Evolutionary conservation across 2,329 filamentous ascomycete species (phyloP), one percentile per base, ranked within the genome.

Genomic region (Dactylellina drechsleri): DNA sequence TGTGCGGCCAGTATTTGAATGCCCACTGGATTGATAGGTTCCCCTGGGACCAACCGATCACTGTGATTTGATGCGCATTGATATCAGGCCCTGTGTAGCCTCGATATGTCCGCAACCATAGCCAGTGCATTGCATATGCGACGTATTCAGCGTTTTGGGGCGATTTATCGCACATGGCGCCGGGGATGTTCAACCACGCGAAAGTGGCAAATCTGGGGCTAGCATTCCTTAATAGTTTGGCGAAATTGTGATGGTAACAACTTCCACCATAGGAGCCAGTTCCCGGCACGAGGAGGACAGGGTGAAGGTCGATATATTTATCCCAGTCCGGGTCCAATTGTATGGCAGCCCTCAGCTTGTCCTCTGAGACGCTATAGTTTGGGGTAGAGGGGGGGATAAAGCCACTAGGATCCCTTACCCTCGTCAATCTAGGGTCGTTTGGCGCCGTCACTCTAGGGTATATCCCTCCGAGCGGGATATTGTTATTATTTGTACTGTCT

Each of bases 41-140:
- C 15, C 86, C 86, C 79, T 88, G 86, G 0, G 85, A 87, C 85
- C 85, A 88, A 13, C 82, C 83, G n/a, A 87, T 79, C 18, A 87
- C 81, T 16, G 82, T 81, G 5, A 85, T 80, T 18, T 84, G 82
- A 15, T 79, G 76, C 20, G 81, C 79, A 52, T 77, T 75, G 50
- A 81, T 82, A 74, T 85, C 80, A 40, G 79, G 81, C 28, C 81
- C 80, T 68, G 87, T 82, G 80, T 88, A 88, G 80, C 88, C 86
- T 73, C 60, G 31, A 45, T 56, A 65, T 64, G 59, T 64, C 13
- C 49, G 49, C 45, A 65, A 36, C 60, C 60, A 65, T 18, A 65
- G 49, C 49, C 50, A 65, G 60, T 65, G 60, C 36, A 88, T 85
- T 4, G 86, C 85, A 79, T 88, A 87, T 2, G 85, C 85, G 45